Evolutionary conservation across 768 basidiomycete genomes (phyloP).

Genomic region (Serpula lacrymans): DNA sequence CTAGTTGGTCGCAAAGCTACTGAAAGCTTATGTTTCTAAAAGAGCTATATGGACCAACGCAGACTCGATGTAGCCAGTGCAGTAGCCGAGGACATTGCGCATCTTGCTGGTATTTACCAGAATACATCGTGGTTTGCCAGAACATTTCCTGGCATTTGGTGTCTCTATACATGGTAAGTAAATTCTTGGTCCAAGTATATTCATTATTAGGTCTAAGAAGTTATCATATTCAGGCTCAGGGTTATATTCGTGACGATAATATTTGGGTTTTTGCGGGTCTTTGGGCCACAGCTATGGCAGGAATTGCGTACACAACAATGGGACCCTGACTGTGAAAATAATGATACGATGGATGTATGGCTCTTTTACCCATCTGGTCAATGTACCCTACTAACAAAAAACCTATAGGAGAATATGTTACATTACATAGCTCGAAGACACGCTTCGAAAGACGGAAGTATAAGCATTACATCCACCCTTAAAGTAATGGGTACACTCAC

Average conservation of each 20-base stretch:
- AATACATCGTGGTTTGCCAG: constrained; percentile 23
- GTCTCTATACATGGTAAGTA: constrained; percentile 20
- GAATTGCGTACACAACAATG: constrained; percentile 5
- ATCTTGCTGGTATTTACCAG: constrained; percentile 27
- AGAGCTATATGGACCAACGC: constrained; percentile 23
- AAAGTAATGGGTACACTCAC: constrained; percentile 25
- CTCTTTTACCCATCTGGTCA: neutral
- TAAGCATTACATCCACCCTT: constrained; percentile 9
- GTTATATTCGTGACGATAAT: constrained; percentile 7
- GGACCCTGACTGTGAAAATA: neutral
- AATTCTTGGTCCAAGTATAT: neutral
- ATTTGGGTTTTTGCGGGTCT: constrained; percentile 4
- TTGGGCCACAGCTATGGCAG: constrained; percentile 6
- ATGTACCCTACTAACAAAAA: neutral
- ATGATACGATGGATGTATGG: neutral
- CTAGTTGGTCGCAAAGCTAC: neutral
- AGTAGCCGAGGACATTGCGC: constrained; percentile 23
- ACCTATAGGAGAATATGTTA: constrained; percentile 1
- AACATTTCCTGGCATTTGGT: constrained; percentile 22
- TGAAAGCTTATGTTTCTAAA: constrained; percentile 1
- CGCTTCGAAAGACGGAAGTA: neutral
- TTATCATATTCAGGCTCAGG: neutral
- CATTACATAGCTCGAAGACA: constrained; percentile 7
- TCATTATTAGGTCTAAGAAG: neutral
- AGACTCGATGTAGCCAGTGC: constrained; percentile 22